Base-by-base conservation (phyloP, 768 basidiomycete genomes). In the Xerocomus potaroensis region DNA sequence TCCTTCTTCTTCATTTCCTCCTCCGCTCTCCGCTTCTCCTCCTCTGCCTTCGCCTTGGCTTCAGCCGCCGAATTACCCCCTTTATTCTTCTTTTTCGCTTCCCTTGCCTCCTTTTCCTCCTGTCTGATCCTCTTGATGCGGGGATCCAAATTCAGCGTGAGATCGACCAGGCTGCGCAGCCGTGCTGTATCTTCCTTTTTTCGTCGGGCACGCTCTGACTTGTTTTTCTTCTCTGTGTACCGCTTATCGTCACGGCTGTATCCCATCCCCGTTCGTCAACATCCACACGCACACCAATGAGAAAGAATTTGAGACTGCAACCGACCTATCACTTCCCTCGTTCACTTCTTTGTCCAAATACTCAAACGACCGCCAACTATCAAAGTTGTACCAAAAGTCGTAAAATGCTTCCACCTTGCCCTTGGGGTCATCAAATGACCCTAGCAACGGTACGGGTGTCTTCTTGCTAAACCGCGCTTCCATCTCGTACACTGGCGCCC, bases 321-420 rank as follows among this genome's bases (percentile, higher is more conserved):
- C 83, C 54, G 43, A 92, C 91, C 78, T 90, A 65, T 98, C 95
- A 52, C 88, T 91, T 10, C 95, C 95, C 70, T 99, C 95, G 66
- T 97, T 95, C 47, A 91, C 87, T 67, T 99, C 95, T 76, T 99
- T 98, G 73, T 99, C 95, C 55, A 87, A 73, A 76, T 92, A 97
- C 70, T 99, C 95, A 65, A 97, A 99, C 66, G 85, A 90, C 59
- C 95, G 76, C 95, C 95, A 99, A 56, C 87, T 90, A 68, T 97
- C 95, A 69, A 99, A 95, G 77, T 94, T 95, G 77, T 99, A 98
- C 92, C 93, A 99, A 69, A 95, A 96, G 68, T 97, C 88, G 74
- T 99, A 99, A 76, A 99, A 97, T 6, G 71, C 76, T 65, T 95
- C 90, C 44, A 97, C 94, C 46, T 80, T 79, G 54, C 79, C 78